Evolutionary conservation across 2,329 filamentous ascomycete genomes (phyloP).

Genomic region (Massarina eburnea): DNA sequence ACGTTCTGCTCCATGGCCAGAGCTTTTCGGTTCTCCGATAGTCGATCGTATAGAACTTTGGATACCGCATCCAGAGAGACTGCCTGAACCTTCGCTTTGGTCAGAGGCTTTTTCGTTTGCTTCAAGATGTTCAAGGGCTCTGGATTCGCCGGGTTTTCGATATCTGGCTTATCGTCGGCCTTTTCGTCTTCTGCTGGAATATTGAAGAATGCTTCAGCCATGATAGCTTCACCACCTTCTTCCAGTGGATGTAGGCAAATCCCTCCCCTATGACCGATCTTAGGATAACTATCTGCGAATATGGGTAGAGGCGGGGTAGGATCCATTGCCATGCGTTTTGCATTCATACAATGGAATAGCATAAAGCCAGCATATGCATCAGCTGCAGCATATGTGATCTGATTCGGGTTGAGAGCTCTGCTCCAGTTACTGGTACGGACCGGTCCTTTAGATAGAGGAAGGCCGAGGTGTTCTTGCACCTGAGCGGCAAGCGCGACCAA

Average conservation of each 20-base stretch:
- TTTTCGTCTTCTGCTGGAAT: background rate
- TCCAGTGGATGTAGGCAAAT: slow-evolving; percentile 22
- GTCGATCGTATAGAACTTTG: slow-evolving; percentile 20
- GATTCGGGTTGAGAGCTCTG: slow-evolving; percentile 59
- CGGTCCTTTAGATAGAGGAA: slow-evolving; percentile 78
- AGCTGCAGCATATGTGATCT: slow-evolving; percentile 74
- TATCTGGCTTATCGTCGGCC: background rate
- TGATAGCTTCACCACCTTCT: slow-evolving; percentile 14
- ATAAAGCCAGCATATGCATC: slow-evolving; percentile 85
- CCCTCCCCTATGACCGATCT: slow-evolving; percentile 6
- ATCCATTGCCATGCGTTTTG: slow-evolving; percentile 50
- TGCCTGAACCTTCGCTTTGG: background rate
- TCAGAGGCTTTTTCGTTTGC: slow-evolving; percentile 1
- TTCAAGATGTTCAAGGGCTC: background rate
- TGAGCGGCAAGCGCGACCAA: slow-evolving; percentile 69
- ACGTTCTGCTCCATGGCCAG: slow-evolving; percentile 17
- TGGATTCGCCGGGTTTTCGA: background rate
- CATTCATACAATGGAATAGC: slow-evolving; percentile 72
- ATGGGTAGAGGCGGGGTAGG: slow-evolving; percentile 27
- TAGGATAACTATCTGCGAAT: slow-evolving; percentile 31
- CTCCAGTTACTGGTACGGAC: slow-evolving; percentile 80
- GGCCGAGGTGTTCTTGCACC: slow-evolving; percentile 68
- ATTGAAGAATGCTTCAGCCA: slow-evolving; percentile 25
- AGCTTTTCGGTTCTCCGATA: slow-evolving; percentile 17
- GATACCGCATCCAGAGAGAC: slow-evolving; percentile 14